Conservation (phyloP, 2,329 filamentous ascomycete species). For the Fusarium verticillioides region DNA sequence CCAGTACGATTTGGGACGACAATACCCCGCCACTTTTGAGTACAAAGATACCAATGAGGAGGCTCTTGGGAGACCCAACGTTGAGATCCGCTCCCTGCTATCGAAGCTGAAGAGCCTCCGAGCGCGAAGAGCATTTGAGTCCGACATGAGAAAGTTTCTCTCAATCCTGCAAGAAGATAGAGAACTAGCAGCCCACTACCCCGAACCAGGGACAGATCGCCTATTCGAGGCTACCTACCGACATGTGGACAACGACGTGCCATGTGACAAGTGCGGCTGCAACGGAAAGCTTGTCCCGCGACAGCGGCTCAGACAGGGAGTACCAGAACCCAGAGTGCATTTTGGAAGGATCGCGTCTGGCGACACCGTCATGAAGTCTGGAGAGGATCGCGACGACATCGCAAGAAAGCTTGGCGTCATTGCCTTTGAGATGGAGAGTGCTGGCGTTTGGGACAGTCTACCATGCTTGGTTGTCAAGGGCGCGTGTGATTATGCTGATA, state of each 20-base stretch:
- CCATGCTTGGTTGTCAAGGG: neutral
- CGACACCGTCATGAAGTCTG: conserved; percentile 53
- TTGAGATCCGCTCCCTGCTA: neutral
- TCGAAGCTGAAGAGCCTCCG: neutral
- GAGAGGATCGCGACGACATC: conserved; percentile 48
- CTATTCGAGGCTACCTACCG: neutral
- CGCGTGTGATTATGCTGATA: rapidly evolving
- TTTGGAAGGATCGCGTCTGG: conserved; percentile 46
- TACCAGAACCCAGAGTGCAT: neutral
- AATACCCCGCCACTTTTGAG: neutral
- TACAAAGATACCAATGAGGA: neutral
- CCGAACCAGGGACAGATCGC: neutral
- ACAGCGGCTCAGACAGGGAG: rapidly evolving
- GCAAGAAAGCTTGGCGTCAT: conserved; percentile 34
- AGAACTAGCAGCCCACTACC: neutral
- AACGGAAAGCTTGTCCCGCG: neutral
- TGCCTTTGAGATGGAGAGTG: conserved; percentile 34
- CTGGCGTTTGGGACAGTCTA: neutral
- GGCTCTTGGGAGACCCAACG: neutral
- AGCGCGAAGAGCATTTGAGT: neutral
- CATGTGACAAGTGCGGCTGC: neutral
- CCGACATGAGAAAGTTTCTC: neutral
- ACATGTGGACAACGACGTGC: neutral
- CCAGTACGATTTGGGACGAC: neutral
- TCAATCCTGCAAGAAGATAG: neutral